These are phyloP conservation scores for Saprolegnia parasitica DNA, from an alignment of 352 stramenopile genomes.

Conservation along the genomic window DNA sequence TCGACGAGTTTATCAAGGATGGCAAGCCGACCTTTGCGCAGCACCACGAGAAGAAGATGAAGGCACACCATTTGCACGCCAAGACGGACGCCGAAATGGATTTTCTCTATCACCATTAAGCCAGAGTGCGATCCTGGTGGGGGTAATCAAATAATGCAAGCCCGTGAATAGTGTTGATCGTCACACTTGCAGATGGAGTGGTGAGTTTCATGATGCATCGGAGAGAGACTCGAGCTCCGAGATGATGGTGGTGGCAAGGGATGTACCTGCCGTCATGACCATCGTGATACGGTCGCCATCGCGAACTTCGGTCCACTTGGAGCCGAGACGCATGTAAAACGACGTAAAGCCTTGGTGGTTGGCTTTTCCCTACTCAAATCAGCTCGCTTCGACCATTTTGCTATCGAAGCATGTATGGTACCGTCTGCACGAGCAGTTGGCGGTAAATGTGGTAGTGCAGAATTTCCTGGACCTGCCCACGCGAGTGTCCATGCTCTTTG, in stretches of 20 bases:
- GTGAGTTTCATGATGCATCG: too few relatives aligned
- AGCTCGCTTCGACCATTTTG: too few relatives aligned
- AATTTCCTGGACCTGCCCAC: constrained; percentile 9
- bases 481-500: not conserved
- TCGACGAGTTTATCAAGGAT: constrained; percentile 82
- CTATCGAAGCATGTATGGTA: not conserved
- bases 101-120: not conserved
- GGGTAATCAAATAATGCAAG: not conserved
- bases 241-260: not conserved
- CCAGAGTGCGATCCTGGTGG: not conserved
- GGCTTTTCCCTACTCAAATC: not conserved
- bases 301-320: not conserved
- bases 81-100: not conserved
- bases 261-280: not conserved
- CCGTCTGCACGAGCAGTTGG: constrained; percentile 13
- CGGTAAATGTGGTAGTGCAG: constrained; percentile 20
- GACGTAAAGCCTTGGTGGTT: not conserved
- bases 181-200: not conserved
- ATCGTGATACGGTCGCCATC: not conserved
- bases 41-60: constrained; percentile 34
- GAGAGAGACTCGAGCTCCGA: too few relatives aligned
- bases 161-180: not conserved
- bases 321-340: not conserved
- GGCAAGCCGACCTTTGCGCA: not conserved
- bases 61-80: not conserved